Evolutionary conservation across 139 green algal species (phyloP), one percentile per base, ranked within the genome.

Genomic region (Pleodorina starrii): DNA sequence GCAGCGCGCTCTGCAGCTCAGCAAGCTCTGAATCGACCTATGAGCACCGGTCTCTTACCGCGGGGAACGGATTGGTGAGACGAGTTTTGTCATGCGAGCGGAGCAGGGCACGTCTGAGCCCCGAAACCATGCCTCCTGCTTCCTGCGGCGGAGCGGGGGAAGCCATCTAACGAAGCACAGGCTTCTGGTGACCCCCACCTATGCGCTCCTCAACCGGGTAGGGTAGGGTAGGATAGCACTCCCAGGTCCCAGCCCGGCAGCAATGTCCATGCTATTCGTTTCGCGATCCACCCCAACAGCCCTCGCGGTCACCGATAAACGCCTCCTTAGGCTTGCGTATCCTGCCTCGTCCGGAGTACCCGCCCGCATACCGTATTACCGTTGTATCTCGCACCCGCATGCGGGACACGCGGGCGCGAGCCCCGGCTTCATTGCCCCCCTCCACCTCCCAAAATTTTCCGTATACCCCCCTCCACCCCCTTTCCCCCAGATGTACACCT

Each of bases 11-110:
- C 0, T 84, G 76, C 50, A 50, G 48, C 21, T 12, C 48, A 19
- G 32, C 17, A 4, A 84, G 12, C 21, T 11, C 76, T 3, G 32
- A 71, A 21, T 21, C 48, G 0, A 35, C 42, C 32, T 84, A 84
- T 32, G 48, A 71, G 17, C 48, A 69, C 7, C 17, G 17, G 5
- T 44, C 32, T 7, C 32, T 84, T 1, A 36, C 35, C n/a, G 35
- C 76, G 32, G 50, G 48, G 14, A 84, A 84, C 32, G 76, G 76
- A 5, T 48, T 84, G 76, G 76, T 84, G 74, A 71, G n/a, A n/a
- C n/a, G n/a, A n/a, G n/a, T n/a, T n/a, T n/a, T n/a, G n/a, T n/a
- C n/a, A n/a, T n/a, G n/a, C n/a, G n/a, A n/a, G n/a, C n/a, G 76
- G 36, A 66, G 25, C 12, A 11, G 44, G 66, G 27, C 46, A 43